phyloP scores from a whole-genome alignment of 495 filamentous ascomycete genomes.

The Xylaria palmicola region DNA sequence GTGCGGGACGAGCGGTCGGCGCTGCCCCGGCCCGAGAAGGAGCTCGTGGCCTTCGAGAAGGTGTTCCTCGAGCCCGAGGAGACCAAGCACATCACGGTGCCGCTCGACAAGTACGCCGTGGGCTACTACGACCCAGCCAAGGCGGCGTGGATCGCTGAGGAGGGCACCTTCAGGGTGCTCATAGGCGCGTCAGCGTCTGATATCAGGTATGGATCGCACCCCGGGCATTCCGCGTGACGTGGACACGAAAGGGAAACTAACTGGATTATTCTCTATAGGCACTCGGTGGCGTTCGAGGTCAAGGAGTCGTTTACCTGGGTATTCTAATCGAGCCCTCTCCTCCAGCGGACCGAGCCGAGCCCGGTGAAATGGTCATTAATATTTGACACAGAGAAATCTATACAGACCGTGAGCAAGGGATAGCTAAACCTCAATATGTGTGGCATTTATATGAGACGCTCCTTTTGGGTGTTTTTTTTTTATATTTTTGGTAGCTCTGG shows the following conservation, averaged over 20 bases:
- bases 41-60: slow-evolving; percentile 80
- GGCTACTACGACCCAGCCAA: slow-evolving; percentile 78
- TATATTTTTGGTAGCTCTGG: no score
- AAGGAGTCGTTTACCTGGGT: slow-evolving; percentile 59
- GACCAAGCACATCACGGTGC: slow-evolving; percentile 63
- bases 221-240: no score
- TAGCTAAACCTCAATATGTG: no score
- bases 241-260: background rate
- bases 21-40: slow-evolving; percentile 69
- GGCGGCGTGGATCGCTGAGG: slow-evolving; percentile 72
- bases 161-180: slow-evolving; percentile 67
- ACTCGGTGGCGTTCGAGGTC: slow-evolving; percentile 52
- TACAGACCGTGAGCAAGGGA: no score
- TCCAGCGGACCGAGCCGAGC: no score
- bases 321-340: slow-evolving; percentile 33
- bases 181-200: slow-evolving; percentile 56
- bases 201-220: slow-evolving; percentile 38
- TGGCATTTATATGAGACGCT: background rate
- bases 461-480: background rate
- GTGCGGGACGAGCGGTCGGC: slow-evolving; percentile 54
- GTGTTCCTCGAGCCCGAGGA: slow-evolving; percentile 68
- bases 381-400: background rate
- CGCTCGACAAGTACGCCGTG: slow-evolving; percentile 70
- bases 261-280: slow-evolving; percentile 29
- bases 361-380: background rate